phyloP scores from a whole-genome alignment of 352 stramenopile species.

The Pythium sukuiense region DNA sequence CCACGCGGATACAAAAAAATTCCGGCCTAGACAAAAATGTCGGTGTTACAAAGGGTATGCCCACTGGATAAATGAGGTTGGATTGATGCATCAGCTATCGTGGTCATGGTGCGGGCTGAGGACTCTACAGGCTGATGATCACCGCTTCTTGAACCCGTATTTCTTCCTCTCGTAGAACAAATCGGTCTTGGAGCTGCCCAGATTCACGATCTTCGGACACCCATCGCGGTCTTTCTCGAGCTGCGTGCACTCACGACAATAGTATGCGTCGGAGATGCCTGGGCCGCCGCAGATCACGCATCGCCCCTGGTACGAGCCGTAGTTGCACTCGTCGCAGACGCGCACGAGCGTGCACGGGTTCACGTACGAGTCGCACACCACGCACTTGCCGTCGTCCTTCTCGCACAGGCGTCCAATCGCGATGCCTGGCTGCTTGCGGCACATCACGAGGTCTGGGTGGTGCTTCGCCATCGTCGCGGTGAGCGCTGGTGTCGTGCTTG shows the following conservation, averaged over 20 bases:
- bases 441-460: constrained; percentile 99
- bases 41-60: neutral
- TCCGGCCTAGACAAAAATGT: neutral
- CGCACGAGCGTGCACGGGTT: constrained; percentile 96
- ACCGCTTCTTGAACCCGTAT: constrained; percentile 93
- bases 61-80: neutral
- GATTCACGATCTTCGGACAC: constrained; percentile 99
- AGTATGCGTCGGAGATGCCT: constrained; percentile 99
- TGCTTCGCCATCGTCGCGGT: constrained; percentile 96
- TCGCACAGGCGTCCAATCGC: constrained; percentile 97
- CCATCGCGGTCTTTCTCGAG: constrained; percentile 96
- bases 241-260: constrained; percentile 98
- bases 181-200: constrained; percentile 94
- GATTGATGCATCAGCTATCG: neutral
- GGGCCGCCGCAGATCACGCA: constrained; percentile 98
- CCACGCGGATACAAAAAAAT: neutral
- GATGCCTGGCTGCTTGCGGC: constrained; percentile 98
- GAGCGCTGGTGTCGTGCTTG: constrained; percentile 5
- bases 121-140: neutral
- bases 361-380: constrained; percentile 99
- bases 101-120: neutral
- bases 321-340: constrained; percentile 99
- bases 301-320: constrained; percentile 95
- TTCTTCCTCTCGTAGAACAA: constrained; percentile 99
- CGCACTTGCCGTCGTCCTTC: constrained; percentile 99